These are phyloP conservation scores for Plectosphaerella cucumerina DNA, from an alignment of 2,329 filamentous ascomycete genomes.

Conservation along the genomic window DNA sequence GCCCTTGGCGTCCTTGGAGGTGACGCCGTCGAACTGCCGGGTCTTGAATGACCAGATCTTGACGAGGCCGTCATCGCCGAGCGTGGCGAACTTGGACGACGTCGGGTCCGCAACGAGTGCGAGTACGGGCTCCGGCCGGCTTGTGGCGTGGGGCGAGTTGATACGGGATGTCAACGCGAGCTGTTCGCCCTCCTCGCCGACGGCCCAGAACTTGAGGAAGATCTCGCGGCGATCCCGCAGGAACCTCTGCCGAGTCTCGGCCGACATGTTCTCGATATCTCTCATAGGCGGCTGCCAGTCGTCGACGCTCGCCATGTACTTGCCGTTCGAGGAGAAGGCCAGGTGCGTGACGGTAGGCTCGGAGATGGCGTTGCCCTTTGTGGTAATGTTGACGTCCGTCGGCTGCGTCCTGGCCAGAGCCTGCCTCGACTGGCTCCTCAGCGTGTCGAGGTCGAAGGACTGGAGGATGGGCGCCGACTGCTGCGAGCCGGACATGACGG, in stretches of 20 bases:
- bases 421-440: slow-evolving; percentile 78
- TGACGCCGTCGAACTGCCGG: slow-evolving; percentile 63
- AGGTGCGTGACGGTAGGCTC: slow-evolving; percentile 77
- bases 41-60: slow-evolving; percentile 77
- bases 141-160: slow-evolving; percentile 71
- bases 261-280: slow-evolving; percentile 53
- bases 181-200: slow-evolving; percentile 49
- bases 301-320: slow-evolving; percentile 89
- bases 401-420: slow-evolving; percentile 84
- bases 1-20: slow-evolving; percentile 53
- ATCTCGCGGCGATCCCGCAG: slow-evolving; percentile 60
- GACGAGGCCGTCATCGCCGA: slow-evolving; percentile 75
- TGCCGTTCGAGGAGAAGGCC: slow-evolving; percentile 72
- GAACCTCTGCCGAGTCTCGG: slow-evolving; percentile 36
- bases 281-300: slow-evolving; percentile 75
- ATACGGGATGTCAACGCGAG: slow-evolving; percentile 81
- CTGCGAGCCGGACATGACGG: slow-evolving; percentile 44
- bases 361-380: slow-evolving; percentile 64
- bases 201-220: slow-evolving; percentile 86
- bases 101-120: slow-evolving; percentile 69
- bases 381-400: slow-evolving; percentile 73
- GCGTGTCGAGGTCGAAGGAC: slow-evolving; percentile 77
- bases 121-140: slow-evolving; percentile 56
- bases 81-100: slow-evolving; percentile 71
- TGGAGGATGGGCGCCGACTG: slow-evolving; percentile 64